Evolutionary conservation across 2,329 filamentous ascomycete species (phyloP), one percentile per base, ranked within the genome.

Genomic region (Beauveria pseudobassiana): DNA sequence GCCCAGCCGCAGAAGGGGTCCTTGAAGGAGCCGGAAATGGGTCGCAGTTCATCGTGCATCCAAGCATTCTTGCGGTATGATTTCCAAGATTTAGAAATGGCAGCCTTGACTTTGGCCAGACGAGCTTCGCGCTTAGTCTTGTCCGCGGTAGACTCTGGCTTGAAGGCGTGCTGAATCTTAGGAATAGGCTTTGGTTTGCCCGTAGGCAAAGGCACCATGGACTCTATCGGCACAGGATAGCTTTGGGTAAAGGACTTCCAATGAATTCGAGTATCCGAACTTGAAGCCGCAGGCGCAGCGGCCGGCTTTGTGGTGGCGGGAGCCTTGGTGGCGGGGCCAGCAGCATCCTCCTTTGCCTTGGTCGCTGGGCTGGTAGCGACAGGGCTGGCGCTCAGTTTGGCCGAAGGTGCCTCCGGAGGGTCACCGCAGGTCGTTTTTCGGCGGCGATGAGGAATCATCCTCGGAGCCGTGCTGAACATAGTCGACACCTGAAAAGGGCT

Each of bases 1-100:
- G 90, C 90, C 92, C 92, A 96, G 55, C 89, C 91, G 70, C 91
- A 93, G 73, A 98, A 98, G 0, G 91, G 90, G 70, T 97, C 89
- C 20, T 85, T 84, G 65, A 79, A 85, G 16, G 76, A 77, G 57
- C 87, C 87, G 34, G 84, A 83, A 10, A 93, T 78, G 2, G 95
- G 95, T 50, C 77, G 82, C 18, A 98, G 76, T 76, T 98, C 95
- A 70, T 98, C 95, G 67, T 96, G 90, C 64, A 87, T 84, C 85
- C 90, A 95, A 12, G 93, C 93, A 68, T 87, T 81, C 64, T 85
- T 80, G 69, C 83, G 89, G 76, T 98, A 98, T 42, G 90, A 91
- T 4, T 78, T 75, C 93, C 95, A 98, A 0, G 91, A 87, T 67
- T 87, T 87, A 68, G 83, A 77, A 73, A 96, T 90, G 62, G 92